Conservation (phyloP, 805 yeast species). For the Teunomyces atbi region DNA sequence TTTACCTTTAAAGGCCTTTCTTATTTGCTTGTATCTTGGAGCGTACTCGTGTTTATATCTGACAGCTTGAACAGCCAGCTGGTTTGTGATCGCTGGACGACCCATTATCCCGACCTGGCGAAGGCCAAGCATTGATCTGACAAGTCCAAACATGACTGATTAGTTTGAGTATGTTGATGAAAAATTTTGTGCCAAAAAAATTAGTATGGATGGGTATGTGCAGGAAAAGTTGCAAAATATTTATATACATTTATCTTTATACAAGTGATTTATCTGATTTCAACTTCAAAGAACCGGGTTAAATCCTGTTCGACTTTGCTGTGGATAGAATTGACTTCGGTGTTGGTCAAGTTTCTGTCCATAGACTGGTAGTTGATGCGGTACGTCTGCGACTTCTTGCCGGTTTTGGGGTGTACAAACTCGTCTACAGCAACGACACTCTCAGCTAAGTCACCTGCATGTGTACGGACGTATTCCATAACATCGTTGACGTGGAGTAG, state of each 20-base stretch:
- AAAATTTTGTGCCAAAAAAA: slow-evolving; percentile 1
- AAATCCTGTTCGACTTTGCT: slow-evolving; percentile 60
- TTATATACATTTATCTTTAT: not conserved
- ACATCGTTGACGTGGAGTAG: slow-evolving; percentile 80
- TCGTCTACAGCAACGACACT: slow-evolving; percentile 78
- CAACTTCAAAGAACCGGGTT: slow-evolving; percentile 50
- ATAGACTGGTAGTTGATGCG: slow-evolving; percentile 90
- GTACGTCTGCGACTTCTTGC: slow-evolving; percentile 77
- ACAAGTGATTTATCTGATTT: slow-evolving; percentile 38
- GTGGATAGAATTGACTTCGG: slow-evolving; percentile 77
- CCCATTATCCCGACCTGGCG: not conserved
- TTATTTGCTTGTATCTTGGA: slow-evolving; percentile 66
- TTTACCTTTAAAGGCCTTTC: slow-evolving; percentile 89
- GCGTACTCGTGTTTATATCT: slow-evolving; percentile 69
- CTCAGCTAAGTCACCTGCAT: slow-evolving; percentile 87
- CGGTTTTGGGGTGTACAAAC: slow-evolving; percentile 81
- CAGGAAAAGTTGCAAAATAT: not conserved
- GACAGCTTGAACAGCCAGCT: slow-evolving; percentile 11
- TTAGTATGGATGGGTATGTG: not conserved
- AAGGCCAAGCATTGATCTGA: slow-evolving; percentile 8
- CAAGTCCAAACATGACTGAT: slow-evolving; percentile 11
- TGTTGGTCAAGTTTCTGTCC: slow-evolving; percentile 88
- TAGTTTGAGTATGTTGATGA: not conserved
- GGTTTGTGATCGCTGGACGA: not conserved
- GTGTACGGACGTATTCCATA: slow-evolving; percentile 85